phyloP scores from a whole-genome alignment of 345 rosid genomes.

The Eucalyptus shirleyi region DNA sequence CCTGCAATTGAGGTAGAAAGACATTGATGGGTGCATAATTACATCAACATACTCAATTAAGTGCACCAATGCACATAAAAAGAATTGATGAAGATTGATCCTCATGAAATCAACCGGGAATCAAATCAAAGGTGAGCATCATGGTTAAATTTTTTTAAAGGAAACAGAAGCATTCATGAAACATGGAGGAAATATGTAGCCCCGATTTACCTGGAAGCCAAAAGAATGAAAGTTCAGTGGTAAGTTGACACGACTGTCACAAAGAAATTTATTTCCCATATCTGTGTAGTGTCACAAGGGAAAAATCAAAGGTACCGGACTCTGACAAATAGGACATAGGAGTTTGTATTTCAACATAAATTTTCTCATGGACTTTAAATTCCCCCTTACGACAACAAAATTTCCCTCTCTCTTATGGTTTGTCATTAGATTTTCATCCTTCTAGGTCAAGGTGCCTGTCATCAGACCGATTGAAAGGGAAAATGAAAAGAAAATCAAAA shows the following conservation, averaged over 20 bases:
- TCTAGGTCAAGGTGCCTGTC: neutral
- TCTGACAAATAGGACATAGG: neutral
- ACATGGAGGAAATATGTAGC: neutral
- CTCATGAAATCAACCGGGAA: neutral
- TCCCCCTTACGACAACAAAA: neutral
- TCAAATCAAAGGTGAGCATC: neutral
- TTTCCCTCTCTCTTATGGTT: neutral
- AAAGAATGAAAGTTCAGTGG: neutral
- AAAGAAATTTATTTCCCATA: neutral
- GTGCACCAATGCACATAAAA: neutral
- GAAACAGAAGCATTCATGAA: neutral
- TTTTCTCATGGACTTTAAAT: neutral
- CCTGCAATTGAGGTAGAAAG: constrained; percentile 10
- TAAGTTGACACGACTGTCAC: neutral
- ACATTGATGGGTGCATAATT: neutral
- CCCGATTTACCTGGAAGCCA: neutral
- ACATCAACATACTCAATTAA: neutral
- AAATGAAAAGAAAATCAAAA: neutral
- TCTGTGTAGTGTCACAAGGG: neutral
- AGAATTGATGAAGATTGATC: neutral
- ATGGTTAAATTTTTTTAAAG: neutral
- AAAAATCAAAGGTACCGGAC: neutral
- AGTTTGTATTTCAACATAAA: neutral
- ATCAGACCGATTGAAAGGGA: neutral
- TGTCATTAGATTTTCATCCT: neutral